Evolutionary conservation across 257 asterid genomes (phyloP), one percentile per base, ranked within the genome.

Genomic region (Fraxinus quadrangulata): DNA sequence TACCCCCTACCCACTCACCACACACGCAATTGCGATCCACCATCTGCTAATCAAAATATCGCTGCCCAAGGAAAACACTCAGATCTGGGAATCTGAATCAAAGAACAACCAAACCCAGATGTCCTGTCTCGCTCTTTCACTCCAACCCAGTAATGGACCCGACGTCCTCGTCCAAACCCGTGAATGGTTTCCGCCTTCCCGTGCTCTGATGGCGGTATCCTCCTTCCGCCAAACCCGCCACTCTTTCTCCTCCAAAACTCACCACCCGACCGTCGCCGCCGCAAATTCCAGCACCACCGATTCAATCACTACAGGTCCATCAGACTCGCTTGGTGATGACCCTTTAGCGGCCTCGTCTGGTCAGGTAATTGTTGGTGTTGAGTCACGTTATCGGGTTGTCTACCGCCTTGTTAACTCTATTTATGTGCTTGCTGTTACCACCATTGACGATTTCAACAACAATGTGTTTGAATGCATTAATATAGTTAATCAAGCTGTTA

Each of bases 171-270:
- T 95, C 84, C 99, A 95, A 79, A 92, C 97, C 75, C 97, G 99
- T 11, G 99, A 95, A 80, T 95, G 99, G 99, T 90, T 91, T 51
- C 98, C 98, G 6, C 98, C 98, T 51, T 88, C 97, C 16, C 93
- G 96, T 21, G 98, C 98, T 33, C 91, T 95, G 19, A 90, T 88
- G 85, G 97, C 99, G 42, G 96, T 93, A 24, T 95, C 99, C 81
- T 76, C 96, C 42, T 95, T 95, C 77, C 93, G 98, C 68, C 87
- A 88, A 19, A 95, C 98, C 59, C 98, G 98, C 39, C 81, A 84
- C 33, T 83, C 97, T 31, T 91, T 91, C 76, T 86, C 87, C 68
- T 78, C 97, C 73, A 91, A 90, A 82, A 85, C 70, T n/a, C 92
- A 81, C 47, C 83, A 12, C 17, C 17, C 51, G 47, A 40, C 47